phyloP scores from a whole-genome alignment of 495 filamentous ascomycete genomes.

The Penicillium argentinense region DNA sequence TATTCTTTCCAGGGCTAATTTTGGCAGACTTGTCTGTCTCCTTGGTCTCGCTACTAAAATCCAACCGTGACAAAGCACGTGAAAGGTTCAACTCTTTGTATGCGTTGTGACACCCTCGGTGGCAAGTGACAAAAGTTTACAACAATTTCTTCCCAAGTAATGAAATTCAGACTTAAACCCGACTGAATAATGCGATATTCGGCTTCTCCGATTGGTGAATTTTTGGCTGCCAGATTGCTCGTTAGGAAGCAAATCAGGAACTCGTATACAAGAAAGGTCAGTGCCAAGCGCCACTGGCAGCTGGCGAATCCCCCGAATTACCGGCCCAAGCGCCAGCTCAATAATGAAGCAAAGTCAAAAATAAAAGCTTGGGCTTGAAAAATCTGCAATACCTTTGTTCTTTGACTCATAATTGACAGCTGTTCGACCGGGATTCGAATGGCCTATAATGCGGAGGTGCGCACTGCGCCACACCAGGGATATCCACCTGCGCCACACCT shows the following conservation, averaged over 20 bases:
- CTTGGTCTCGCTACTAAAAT: too few relatives aligned
- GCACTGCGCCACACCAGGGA: background rate
- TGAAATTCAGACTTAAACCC: too few relatives aligned
- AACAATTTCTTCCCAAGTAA: too few relatives aligned
- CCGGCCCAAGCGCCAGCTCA: slow-evolving; percentile 5
- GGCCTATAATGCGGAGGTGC: background rate
- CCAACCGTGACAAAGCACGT: too few relatives aligned
- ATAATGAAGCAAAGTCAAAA: background rate
- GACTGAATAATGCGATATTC: too few relatives aligned
- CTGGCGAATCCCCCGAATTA: slow-evolving; percentile 7
- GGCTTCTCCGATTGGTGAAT: slow-evolving; percentile 2
- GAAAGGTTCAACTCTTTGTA: too few relatives aligned
- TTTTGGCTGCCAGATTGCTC: background rate
- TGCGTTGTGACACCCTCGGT: too few relatives aligned
- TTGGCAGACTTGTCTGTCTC: too few relatives aligned
- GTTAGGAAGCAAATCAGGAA: background rate
- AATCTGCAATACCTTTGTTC: background rate
- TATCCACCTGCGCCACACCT: background rate
- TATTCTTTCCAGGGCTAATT: too few relatives aligned
- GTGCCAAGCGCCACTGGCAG: slow-evolving; percentile 9
- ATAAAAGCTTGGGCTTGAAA: slow-evolving; percentile 5
- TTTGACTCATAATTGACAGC: slow-evolving; percentile 9
- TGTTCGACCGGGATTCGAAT: slow-evolving; percentile 6
- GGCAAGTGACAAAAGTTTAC: too few relatives aligned
- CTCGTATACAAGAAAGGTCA: background rate